Conservation (phyloP, 1,139 yeast species). For the Zygosaccharomyces sapae region DNA sequence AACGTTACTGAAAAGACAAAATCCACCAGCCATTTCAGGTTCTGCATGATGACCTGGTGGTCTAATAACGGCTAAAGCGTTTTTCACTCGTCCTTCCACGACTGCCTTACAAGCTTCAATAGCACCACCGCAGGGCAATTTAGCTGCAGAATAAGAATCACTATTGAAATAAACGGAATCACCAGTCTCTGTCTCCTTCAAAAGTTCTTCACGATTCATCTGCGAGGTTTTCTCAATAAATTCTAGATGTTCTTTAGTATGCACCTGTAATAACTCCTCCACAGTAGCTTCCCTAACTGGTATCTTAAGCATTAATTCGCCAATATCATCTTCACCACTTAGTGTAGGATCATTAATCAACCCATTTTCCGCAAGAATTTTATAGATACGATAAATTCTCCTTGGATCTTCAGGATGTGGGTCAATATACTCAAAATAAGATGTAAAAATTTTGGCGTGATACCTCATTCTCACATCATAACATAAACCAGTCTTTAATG, state of each 20-base stretch:
- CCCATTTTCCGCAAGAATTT: constrained; percentile 91
- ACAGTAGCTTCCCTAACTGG: constrained; percentile 86
- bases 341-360: constrained; percentile 75
- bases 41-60: constrained; percentile 99
- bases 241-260: constrained; percentile 72
- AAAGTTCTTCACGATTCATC: constrained; percentile 73
- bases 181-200: constrained; percentile 84
- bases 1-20: constrained; percentile 91
- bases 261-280: constrained; percentile 85
- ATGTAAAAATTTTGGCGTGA: constrained; percentile 90
- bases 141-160: constrained; percentile 83
- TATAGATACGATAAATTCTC: constrained; percentile 88
- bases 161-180: constrained; percentile 94
- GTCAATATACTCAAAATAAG: constrained; percentile 89
- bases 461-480: constrained; percentile 97
- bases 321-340: constrained; percentile 76
- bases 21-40: constrained; percentile 95
- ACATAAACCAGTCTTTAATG: constrained; percentile 85
- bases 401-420: constrained; percentile 99
- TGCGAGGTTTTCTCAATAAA: constrained; percentile 71
- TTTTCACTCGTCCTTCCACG: constrained; percentile 85
- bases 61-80: constrained; percentile 91
- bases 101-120: constrained; percentile 96
- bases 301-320: constrained; percentile 79
- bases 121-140: constrained; percentile 92